These are phyloP conservation scores for Tilletia walkeri DNA, from an alignment of 1,284 basidiomycete genomes.

Conservation along the genomic window DNA sequence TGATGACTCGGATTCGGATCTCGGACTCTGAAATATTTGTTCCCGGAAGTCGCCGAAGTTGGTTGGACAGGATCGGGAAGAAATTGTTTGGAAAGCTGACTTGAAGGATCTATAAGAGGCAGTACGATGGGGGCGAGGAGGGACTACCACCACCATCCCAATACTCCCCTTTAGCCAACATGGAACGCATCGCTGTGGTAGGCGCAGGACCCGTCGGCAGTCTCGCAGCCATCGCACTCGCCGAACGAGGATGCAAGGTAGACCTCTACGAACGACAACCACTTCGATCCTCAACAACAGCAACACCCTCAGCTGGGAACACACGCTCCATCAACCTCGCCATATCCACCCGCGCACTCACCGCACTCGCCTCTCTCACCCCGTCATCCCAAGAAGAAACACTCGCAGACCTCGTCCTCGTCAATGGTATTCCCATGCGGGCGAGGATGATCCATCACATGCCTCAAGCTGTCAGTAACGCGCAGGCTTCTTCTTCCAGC, in stretches of 20 bases:
- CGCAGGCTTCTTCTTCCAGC: background rate
- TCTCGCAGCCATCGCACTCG: constrained; percentile 79
- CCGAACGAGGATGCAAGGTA: constrained; percentile 83
- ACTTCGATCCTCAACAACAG: constrained; percentile 33
- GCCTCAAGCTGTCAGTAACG: background rate
- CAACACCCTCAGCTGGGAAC: constrained; percentile 10
- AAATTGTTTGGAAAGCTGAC: background rate
- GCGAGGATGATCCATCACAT: constrained; percentile 88
- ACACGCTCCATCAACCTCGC: constrained; percentile 89
- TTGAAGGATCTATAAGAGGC: background rate
- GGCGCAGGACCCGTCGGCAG: constrained; percentile 95
- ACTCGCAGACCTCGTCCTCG: constrained; percentile 71
- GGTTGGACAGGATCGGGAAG: background rate
- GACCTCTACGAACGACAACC: constrained; percentile 85
- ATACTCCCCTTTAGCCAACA: background rate
- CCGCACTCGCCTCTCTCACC: constrained; percentile 64
- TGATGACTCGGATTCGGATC: no score
- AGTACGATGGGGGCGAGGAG: background rate
- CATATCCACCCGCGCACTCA: constrained; percentile 86
- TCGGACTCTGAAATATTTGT: background rate
- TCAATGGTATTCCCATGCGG: constrained; percentile 85
- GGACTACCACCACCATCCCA: background rate
- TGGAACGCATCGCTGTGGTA: constrained; percentile 58
- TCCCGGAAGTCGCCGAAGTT: background rate
- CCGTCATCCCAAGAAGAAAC: background rate